These are phyloP conservation scores for Mycena sp. DNA, from an alignment of 1,284 basidiomycete species.

Conservation along the genomic window DNA sequence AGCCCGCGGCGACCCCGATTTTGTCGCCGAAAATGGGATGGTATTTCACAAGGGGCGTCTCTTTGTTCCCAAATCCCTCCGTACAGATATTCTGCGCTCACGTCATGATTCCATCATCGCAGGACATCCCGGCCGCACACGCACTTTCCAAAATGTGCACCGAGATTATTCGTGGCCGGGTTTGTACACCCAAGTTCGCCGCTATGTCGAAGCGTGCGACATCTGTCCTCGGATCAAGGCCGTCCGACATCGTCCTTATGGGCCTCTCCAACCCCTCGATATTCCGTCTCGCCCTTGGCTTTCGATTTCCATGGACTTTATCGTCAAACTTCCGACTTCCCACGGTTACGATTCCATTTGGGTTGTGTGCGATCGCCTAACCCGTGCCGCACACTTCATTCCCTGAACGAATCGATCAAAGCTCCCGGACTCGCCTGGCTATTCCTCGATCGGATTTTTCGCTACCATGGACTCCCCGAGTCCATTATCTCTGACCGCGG, in stretches of 20 bases:
- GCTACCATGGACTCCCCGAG: conserved; percentile 44
- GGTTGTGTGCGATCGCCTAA: conserved; percentile 51
- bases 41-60: conserved; percentile 45
- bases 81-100: conserved; percentile 37
- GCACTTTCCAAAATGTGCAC: conserved; percentile 33
- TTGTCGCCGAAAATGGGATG: conserved; percentile 39
- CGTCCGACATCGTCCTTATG: conserved; percentile 33
- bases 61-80: conserved; percentile 47
- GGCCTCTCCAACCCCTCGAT: conserved; percentile 38
- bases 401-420: conserved; percentile 41
- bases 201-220: conserved; percentile 38
- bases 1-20: conserved; percentile 35
- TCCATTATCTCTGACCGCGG: conserved; percentile 45
- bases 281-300: conserved; percentile 43
- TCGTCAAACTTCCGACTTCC: conserved; percentile 48
- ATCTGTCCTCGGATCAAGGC: conserved; percentile 39
- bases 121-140: conserved; percentile 41
- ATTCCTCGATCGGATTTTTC: conserved; percentile 44
- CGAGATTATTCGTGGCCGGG: conserved; percentile 45
- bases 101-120: conserved; percentile 39
- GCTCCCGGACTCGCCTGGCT: conserved; percentile 44
- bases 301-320: conserved; percentile 50
- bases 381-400: conserved; percentile 49
- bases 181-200: conserved; percentile 28
- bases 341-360: conserved; percentile 47